Evolutionary conservation across 306 rosid genomes (phyloP).

Genomic region (Cucumis melo): DNA sequence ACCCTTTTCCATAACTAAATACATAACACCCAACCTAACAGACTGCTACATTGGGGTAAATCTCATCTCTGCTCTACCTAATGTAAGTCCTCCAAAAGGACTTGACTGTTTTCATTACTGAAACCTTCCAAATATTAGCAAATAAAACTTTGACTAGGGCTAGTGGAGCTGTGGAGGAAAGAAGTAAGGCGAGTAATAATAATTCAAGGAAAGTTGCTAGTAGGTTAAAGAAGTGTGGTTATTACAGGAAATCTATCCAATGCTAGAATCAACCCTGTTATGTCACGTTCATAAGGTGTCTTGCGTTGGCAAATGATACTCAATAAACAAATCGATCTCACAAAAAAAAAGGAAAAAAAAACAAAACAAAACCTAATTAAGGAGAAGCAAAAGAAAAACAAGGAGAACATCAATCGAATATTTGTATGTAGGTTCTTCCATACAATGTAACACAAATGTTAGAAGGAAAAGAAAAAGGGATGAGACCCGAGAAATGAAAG

Average conservation of each 20-base stretch:
- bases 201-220: neutral
- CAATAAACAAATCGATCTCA: neutral
- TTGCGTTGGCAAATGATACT: neutral
- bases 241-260: neutral
- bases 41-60: neutral
- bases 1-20: too few relatives aligned
- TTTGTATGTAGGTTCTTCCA: neutral
- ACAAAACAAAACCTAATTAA: neutral
- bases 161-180: neutral
- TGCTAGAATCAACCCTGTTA: neutral
- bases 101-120: neutral
- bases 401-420: neutral
- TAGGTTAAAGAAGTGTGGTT: neutral
- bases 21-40: neutral
- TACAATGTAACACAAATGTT: neutral
- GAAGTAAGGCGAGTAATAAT: neutral
- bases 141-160: neutral
- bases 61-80: neutral
- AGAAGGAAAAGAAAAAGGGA: neutral
- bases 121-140: neutral
- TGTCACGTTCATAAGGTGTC: neutral
- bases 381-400: neutral
- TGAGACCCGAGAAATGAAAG: neutral
- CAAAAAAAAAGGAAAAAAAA: neutral
- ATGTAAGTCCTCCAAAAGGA: neutral